Evolutionary conservation across 176 grass and related monocot species (phyloP), one percentile per base, ranked within the genome.

Genomic region (Dactylis glomerata): DNA sequence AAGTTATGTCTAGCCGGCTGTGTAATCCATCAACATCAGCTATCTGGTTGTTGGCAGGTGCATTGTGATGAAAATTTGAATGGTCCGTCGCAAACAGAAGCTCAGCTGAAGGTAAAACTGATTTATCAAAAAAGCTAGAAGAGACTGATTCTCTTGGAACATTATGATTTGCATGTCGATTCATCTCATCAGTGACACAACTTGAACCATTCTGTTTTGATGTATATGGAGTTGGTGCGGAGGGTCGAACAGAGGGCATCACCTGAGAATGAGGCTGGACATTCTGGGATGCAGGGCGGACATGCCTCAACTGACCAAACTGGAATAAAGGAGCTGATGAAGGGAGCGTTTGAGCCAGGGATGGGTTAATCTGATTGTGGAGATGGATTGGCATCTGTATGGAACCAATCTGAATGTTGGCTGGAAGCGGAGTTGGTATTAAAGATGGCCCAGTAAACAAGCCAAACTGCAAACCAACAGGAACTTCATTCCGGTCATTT

Each of bases 311-410:
- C 78, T 94, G 96, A 51, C 96, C 96, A 94, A 98, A 98, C 83
- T 96, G 91, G 76, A 94, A 94, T 67, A 98, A 63, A 63, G 96
- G 91, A 81, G 87, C 27, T 16, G 86, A 79, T 78, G 91, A 90
- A 92, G 91, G 80, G 76, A 84, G 81, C 47, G 86, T 82, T 75
- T 95, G 96, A 81, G 83, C 37, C 54, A 92, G 44, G 49, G 89
- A 85, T 75, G 88, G 92, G 24, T 78, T 88, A 84, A 88, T 73
- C 83, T 94, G 93, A 73, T 86, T 90, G 71, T 94, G 93, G 62
- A 94, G 82, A 91, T 98, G 87, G 82, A 98, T 98, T 23, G 93
- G 96, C 96, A 98, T 98, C 66, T 98, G 96, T 84, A 98, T 94
- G 23, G 96, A 98, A 84, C 96, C 96, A 89, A 98, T 96, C 82